These are phyloP conservation scores for Avena sativa DNA, from an alignment of 176 grass and related monocot species.

Conservation along the genomic window DNA sequence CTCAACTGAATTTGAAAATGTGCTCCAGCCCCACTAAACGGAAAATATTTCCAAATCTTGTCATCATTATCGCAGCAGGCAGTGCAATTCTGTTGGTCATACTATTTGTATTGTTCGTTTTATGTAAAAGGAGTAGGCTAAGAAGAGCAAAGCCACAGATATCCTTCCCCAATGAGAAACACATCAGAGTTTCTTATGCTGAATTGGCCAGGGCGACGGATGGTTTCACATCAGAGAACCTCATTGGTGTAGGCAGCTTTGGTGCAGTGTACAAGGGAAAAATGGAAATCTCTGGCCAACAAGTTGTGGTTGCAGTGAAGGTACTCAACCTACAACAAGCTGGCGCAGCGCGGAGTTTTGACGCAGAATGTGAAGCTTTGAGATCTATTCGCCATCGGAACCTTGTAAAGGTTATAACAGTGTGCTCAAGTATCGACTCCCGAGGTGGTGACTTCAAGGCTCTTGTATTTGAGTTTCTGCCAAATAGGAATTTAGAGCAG, in stretches of 20 bases:
- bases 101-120: background rate
- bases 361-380: constrained; percentile 28
- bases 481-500: constrained; percentile 33
- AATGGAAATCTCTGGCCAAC: constrained; percentile 23
- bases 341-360: constrained; percentile 1
- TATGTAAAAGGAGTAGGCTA: constrained; percentile 19
- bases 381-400: constrained; percentile 20
- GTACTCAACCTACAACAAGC: constrained; percentile 28
- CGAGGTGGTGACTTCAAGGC: constrained; percentile 28
- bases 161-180: background rate
- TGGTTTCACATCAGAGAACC: constrained; percentile 20
- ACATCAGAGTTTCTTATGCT: constrained; percentile 33
- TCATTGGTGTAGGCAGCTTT: constrained; percentile 27
- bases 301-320: constrained; percentile 29
- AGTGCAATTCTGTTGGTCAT: background rate
- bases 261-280: constrained; percentile 28
- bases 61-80: constrained; percentile 9
- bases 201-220: constrained; percentile 30
- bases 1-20: constrained; percentile 15
- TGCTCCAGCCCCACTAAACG: constrained; percentile 3
- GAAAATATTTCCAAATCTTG: constrained; percentile 15
- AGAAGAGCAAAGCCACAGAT: background rate
- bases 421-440: constrained; percentile 22
- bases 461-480: constrained; percentile 26
- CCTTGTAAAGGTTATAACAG: constrained; percentile 34